phyloP scores from a whole-genome alignment of 2,329 filamentous ascomycete genomes.

The Orbilia brochopaga region DNA sequence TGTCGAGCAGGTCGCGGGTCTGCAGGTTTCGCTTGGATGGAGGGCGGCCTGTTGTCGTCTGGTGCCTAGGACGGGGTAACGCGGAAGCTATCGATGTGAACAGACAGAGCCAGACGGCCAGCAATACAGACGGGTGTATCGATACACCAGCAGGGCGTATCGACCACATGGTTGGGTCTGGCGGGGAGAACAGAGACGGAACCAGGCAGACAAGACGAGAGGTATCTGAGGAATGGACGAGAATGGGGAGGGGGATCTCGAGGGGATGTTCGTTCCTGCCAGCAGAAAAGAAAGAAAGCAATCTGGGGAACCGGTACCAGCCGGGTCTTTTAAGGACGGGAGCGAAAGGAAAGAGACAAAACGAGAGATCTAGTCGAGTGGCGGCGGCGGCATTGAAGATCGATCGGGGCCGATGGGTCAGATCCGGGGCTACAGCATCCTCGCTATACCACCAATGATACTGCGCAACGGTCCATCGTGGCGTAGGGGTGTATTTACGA shows the following conservation, averaged over 20 bases:
- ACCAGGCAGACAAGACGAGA: background rate
- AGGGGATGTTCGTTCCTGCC: constrained; percentile 17
- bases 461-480: too few species aligned
- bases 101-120: constrained; percentile 23
- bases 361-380: constrained; percentile 25
- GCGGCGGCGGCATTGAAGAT: background rate
- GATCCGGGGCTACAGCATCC: too few species aligned
- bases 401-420: too few species aligned
- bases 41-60: constrained; percentile 23
- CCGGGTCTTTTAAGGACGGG: constrained; percentile 41
- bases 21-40: constrained; percentile 32
- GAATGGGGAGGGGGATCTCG: constrained; percentile 6
- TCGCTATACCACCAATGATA: too few species aligned
- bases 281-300: constrained; percentile 18
- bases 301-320: constrained; percentile 50
- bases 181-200: constrained; percentile 8
- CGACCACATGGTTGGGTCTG: constrained; percentile 21
- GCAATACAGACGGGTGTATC: constrained; percentile 25
- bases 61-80: constrained; percentile 21
- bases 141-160: constrained; percentile 7
- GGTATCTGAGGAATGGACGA: constrained; percentile 4
- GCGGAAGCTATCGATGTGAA: constrained; percentile 21
- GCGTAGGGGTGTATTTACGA: too few species aligned
- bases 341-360: constrained; percentile 17
- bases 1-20: constrained; percentile 24